Evolutionary conservation across 2,329 filamentous ascomycete genomes (phyloP).

Genomic region (Clonostachys rhizophaga): DNA sequence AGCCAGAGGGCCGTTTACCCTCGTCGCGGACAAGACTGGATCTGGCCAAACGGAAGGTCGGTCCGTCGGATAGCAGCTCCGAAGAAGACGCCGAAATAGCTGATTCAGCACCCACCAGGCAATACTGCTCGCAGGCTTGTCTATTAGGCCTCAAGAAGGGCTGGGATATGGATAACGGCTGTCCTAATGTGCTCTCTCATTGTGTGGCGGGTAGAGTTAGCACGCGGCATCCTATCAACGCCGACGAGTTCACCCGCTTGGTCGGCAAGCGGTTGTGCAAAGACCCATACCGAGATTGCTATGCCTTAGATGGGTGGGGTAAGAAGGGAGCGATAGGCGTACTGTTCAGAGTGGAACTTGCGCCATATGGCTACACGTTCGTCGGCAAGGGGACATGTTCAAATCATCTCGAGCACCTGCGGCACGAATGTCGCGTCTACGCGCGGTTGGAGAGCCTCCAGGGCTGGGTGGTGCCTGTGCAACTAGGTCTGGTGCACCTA

Average conservation of each 20-base stretch:
- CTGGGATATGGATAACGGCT: conserved; percentile 6
- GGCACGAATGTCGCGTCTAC: conserved; percentile 29
- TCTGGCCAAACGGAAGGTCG: too few species aligned
- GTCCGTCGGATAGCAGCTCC: not conserved
- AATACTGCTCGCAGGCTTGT: conserved; percentile 7
- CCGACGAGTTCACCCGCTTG: not conserved
- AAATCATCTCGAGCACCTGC: conserved; percentile 21
- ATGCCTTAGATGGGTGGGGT: conserved; percentile 11
- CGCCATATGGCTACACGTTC: conserved; percentile 35
- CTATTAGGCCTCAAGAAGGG: conserved; percentile 8
- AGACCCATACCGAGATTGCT: not conserved
- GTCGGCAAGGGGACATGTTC: conserved; percentile 28
- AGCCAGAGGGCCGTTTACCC: too few species aligned
- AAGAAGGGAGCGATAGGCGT: conserved; percentile 25
- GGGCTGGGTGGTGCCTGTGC: conserved; percentile 27
- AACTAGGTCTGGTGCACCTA: conserved; percentile 15
- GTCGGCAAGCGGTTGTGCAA: not conserved
- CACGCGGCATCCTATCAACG: not conserved
- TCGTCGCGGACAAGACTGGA: too few species aligned
- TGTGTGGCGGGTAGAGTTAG: conserved; percentile 17
- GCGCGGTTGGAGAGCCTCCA: conserved; percentile 21
- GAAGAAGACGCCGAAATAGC: not conserved
- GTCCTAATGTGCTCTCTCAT: not conserved
- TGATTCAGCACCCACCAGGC: not conserved
- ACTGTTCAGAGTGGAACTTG: conserved; percentile 33